phyloP scores from a whole-genome alignment of 2,329 filamentous ascomycete genomes.

The Graphiopsis chlorocephala region DNA sequence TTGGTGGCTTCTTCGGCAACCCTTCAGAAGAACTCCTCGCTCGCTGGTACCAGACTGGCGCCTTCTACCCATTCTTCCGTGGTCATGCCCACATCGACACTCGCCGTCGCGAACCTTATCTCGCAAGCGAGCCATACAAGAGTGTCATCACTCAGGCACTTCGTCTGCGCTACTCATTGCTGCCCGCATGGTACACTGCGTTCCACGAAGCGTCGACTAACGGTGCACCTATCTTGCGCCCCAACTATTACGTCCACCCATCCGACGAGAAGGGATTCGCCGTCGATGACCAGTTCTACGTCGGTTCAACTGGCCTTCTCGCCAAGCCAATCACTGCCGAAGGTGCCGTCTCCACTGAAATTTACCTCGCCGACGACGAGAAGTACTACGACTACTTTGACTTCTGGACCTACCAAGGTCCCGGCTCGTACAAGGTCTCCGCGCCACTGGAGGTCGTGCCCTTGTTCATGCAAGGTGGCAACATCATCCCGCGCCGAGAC shows the following conservation, averaged over 20 bases:
- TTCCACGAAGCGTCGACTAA: conserved; percentile 85
- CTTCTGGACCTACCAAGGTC: conserved; percentile 70
- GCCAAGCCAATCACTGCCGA: conserved; percentile 85
- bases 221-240: conserved; percentile 82
- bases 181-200: conserved; percentile 95
- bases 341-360: conserved; percentile 66
- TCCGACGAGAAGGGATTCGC: conserved; percentile 80
- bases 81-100: conserved; percentile 96
- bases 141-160: conserved; percentile 84
- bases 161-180: conserved; percentile 80
- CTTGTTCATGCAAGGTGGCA: conserved; percentile 86
- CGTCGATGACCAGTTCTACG: conserved; percentile 89
- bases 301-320: conserved; percentile 85
- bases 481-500: conserved; percentile 88
- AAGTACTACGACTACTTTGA: conserved; percentile 96
- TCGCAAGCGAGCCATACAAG: conserved; percentile 79
- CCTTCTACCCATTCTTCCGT: conserved; percentile 98
- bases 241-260: conserved; percentile 91
- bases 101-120: conserved; percentile 88
- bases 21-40: conserved; percentile 87
- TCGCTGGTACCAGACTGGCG: conserved; percentile 94
- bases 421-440: conserved; percentile 68
- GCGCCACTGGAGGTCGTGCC: conserved; percentile 86
- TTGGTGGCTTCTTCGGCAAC: conserved; percentile 97
- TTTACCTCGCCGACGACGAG: conserved; percentile 87